Evolutionary conservation across 441 rosid genomes (phyloP).

Genomic region (Euphorbia corollata): DNA sequence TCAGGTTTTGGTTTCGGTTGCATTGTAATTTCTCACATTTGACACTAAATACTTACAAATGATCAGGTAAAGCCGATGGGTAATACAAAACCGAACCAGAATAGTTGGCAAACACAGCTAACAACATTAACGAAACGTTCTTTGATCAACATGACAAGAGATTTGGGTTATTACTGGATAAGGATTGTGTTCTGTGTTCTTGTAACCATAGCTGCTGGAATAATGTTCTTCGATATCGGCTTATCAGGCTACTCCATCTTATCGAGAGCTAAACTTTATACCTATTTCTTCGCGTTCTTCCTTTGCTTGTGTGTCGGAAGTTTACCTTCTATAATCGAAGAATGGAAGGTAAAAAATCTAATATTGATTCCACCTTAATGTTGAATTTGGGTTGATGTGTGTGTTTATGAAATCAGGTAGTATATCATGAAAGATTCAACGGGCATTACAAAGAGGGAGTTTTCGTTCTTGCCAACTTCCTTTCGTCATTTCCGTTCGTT

Average conservation of each 20-base stretch:
- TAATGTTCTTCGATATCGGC: constrained; percentile 22
- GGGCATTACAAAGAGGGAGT: constrained; percentile 68
- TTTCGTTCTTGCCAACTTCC: constrained; percentile 52
- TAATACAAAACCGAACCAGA: background rate
- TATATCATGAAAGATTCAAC: constrained; percentile 56
- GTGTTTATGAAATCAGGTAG: constrained; percentile 31
- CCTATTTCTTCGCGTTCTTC: constrained; percentile 18
- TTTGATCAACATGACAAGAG: constrained; percentile 21
- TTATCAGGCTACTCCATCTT: constrained; percentile 17
- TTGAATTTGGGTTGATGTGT: background rate
- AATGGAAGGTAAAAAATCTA: constrained; percentile 23
- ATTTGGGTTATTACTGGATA: constrained; percentile 22
- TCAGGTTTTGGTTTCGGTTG: background rate
- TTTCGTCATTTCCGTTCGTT: constrained; percentile 64
- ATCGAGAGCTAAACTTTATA: constrained; percentile 18
- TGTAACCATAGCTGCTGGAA: constrained; percentile 11
- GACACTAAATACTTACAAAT: background rate
- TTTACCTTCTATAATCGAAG: constrained; percentile 24
- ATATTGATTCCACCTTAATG: background rate
- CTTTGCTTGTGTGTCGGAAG: constrained; percentile 25
- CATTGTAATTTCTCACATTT: too few relatives aligned
- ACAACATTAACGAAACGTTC: constrained; percentile 14
- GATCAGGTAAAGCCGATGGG: background rate
- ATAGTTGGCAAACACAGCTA: constrained; percentile 20
- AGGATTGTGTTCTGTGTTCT: constrained; percentile 15